Base-by-base conservation (phyloP, 352 stramenopile genomes). In the Pythium myriotylum region DNA sequence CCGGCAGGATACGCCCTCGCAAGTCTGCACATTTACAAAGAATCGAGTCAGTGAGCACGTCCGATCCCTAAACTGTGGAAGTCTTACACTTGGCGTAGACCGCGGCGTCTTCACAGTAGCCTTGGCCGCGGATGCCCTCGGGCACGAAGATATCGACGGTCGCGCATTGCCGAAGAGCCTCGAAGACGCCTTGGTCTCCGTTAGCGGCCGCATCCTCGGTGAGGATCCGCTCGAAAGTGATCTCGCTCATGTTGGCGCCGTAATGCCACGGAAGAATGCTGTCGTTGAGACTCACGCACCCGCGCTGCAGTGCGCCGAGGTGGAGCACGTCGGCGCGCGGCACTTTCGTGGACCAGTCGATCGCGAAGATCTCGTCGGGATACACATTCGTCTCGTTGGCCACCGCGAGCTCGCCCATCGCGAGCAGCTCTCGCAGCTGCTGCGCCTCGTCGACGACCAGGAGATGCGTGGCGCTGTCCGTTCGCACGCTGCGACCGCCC, bases 81-180 rank as follows among this genome's bases (percentile, higher is more conserved):
- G 5, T 5, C 54, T 2, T 40, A 88, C 79, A 82, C 52, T 86
- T 86, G 26, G 68, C 62, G 54, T 89, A 91, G 3, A 63, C 77
- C 22, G 75, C 67, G 1, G 65, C 75, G 60, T 91, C 81, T 62
- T 91, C 81, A 62, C 81, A 91, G 54, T 91, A 90, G 27, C 77
- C 77, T 26, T 84, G 67, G 23, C 68, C 73, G 27, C 77, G 62
- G 23, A 84, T 62, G 0, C 62, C 58, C 0, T 55, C 61, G 0
- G 79, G 78, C 4, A 87, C 29, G 66, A 81, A 89, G 22, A 89
- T 54, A 49, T 91, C 81, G 39, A 91, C 51, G 20, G 86, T 77
- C 1, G 77, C 68, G 37, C 81, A 91, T 49, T 79, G 55, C 8
- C 56, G 62, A 13, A 91, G 67, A 20, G 71, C 49, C 9, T 77